Evolutionary conservation across 495 filamentous ascomycete species (phyloP).

Genomic region (Talaromyces stipitatus): DNA sequence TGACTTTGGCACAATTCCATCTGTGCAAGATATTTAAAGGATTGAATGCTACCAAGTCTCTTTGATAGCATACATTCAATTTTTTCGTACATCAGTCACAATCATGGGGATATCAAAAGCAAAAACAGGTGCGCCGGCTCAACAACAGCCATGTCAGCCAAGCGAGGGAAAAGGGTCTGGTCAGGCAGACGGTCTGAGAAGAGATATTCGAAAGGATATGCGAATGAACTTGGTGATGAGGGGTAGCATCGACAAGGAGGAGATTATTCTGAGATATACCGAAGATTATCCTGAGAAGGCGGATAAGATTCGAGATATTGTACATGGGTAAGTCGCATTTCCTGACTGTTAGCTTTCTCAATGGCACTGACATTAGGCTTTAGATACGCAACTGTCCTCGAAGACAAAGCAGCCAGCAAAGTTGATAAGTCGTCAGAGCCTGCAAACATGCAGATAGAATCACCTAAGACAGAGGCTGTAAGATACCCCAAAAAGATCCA

Average conservation of each 20-base stretch:
- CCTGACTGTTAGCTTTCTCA: not conserved
- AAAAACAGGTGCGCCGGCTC: not conserved
- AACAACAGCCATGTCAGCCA: not conserved
- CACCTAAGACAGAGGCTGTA: not conserved
- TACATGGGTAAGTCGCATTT: not conserved
- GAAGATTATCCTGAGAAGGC: not conserved
- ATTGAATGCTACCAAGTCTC: not conserved
- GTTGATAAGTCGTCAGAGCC: not conserved
- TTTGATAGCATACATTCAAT: too few relatives aligned
- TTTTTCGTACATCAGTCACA: too few relatives aligned
- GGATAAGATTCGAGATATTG: not conserved
- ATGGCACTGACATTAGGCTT: not conserved
- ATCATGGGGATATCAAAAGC: not conserved
- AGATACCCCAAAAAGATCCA: not conserved
- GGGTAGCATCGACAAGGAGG: not conserved
- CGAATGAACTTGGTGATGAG: not conserved
- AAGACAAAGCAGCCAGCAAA: not conserved
- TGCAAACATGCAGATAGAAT: not conserved
- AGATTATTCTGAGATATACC: not conserved
- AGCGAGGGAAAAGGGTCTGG: not conserved
- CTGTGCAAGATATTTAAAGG: not conserved
- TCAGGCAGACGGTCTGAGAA: not conserved
- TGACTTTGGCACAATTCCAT: too few relatives aligned
- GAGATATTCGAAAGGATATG: constrained; percentile 6
- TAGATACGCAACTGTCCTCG: not conserved